A percentile compares a stretch with the other conserved stretches of the same genome.
Conservation (phyloP, 345 rosid genomes). For the Hypericum androsaemum region DNA sequence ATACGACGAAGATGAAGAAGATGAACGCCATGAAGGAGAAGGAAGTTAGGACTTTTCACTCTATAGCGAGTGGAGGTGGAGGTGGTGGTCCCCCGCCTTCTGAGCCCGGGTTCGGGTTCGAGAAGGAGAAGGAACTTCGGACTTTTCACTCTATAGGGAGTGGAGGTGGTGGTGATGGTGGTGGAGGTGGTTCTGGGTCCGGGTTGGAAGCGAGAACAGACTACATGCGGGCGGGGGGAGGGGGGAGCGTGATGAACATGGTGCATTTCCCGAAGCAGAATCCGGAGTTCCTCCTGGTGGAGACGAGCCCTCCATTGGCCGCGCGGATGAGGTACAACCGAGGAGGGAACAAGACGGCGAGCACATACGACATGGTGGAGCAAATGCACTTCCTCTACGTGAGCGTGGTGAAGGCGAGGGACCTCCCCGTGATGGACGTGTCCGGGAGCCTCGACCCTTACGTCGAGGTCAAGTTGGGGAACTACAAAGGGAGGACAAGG, state of each 20-base stretch:
- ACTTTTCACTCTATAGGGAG: background rate
- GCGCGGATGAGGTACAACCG: constrained; percentile 27
- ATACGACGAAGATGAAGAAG: background rate
- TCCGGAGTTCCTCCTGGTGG: constrained; percentile 29
- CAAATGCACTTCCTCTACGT: constrained; percentile 23
- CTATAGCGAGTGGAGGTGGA: background rate
- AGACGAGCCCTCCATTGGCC: constrained; percentile 36
- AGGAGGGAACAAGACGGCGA: constrained; percentile 19
- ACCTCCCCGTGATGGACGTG: constrained; percentile 26
- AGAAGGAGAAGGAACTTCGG: too few relatives aligned
- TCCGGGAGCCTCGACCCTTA: constrained; percentile 27
- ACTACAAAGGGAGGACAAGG: constrained; percentile 22
- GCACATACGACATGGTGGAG: constrained; percentile 27
- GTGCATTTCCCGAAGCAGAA: constrained; percentile 32
- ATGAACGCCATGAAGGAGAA: background rate
- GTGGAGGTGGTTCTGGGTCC: constrained; percentile 9
- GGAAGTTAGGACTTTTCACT: constrained; percentile 2
- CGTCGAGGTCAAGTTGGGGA: constrained; percentile 27
- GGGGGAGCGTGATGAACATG: constrained; percentile 12
- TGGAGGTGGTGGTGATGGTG: background rate
- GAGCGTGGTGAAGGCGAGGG: constrained; percentile 23
- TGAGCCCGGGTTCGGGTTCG: too few relatives aligned
- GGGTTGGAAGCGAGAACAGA: constrained; percentile 20
- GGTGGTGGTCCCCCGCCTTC: background rate
- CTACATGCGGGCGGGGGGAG: constrained; percentile 25